Evolutionary conservation across 2,329 filamentous ascomycete genomes (phyloP).

Genomic region (Alternaria sp.): DNA sequence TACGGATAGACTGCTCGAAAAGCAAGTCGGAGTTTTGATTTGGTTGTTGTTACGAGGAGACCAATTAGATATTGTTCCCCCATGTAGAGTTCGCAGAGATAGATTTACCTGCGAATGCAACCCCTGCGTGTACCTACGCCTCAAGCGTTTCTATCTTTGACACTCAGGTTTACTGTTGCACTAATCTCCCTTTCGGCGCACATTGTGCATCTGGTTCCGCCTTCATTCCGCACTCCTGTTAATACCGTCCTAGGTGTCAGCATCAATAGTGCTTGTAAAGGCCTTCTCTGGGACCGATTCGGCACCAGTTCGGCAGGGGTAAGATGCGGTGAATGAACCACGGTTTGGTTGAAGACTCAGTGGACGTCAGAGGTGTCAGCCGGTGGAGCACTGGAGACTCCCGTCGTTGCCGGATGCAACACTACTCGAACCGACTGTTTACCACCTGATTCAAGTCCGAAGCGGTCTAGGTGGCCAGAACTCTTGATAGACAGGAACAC

Average conservation of each 20-base stretch:
- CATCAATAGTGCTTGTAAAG: not conserved
- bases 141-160: not conserved
- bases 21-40: conserved; percentile 11
- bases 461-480: conserved; percentile 8
- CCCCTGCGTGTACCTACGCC: not conserved
- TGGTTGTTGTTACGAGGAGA: not conserved
- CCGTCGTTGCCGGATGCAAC: conserved; percentile 8
- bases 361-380: conserved; percentile 11
- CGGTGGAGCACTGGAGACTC: conserved; percentile 8
- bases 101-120: conserved; percentile 11
- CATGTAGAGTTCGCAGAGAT: conserved; percentile 7
- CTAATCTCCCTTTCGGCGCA: not conserved
- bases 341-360: conserved; percentile 11
- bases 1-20: conserved; percentile 8
- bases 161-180: not conserved
- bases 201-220: not conserved
- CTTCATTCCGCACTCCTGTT: not conserved
- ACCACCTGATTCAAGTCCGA: conserved; percentile 5
- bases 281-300: conserved; percentile 2
- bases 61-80: not conserved
- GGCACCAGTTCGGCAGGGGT: conserved; percentile 11
- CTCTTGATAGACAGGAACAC: not conserved
- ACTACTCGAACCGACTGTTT: not conserved
- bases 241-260: not conserved
- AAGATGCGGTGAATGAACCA: conserved; percentile 22